Evolutionary conservation across 2,329 filamentous ascomycete species (phyloP), one percentile per base, ranked within the genome.

Genomic region (Daldinia eschscholtzii): DNA sequence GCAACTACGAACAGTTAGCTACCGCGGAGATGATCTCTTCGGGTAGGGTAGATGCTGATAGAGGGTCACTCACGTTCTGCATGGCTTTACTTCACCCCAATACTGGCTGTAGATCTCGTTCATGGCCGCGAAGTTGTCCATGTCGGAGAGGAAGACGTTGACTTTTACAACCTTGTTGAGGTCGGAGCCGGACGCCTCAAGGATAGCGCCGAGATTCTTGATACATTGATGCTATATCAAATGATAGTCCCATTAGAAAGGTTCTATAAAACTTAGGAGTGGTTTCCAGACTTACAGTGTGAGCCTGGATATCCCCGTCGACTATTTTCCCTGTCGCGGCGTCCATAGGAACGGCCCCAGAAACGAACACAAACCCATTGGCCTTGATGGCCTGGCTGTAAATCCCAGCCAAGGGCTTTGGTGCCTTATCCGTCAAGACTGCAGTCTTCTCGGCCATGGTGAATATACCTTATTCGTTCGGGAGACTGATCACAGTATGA

Each of bases 91-190:
- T 7, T 84, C 80, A 20, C 81, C 82, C 81, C 93, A 93, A 83
- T 89, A 91, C 79, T 90, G 88, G 77, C 86, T 87, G 76, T 93
- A 93, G 56, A 91, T 86, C 74, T 86, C 86, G 80, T 93, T 94
- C 89, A 93, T 93, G 78, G 90, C 88, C 39, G 84, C 87, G 77
- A 93, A 93, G 80, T 93, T 85, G 70, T 86, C 88, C 91, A 93
- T 93, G 77, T 90, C 85, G 64, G 89, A 85, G 59, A 93, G 83
- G 83, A 93, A 93, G 74, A 93, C 89, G 74, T 87, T 89, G 68
- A 91, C 89, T 83, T 93, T 92, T 76, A 93, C 89, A 23, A 93
- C 88, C 76, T 88, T 88, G 50, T 85, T 81, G 50, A 94, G 83
- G 63, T 82, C 85, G 41, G 87, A 89, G 18, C 91, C 91, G 4